Percentiles rank a stretch among this genome's conserved stretches.
Conservation (phyloP, 495 filamentous ascomycete genomes). For the Neurospora sp. region DNA sequence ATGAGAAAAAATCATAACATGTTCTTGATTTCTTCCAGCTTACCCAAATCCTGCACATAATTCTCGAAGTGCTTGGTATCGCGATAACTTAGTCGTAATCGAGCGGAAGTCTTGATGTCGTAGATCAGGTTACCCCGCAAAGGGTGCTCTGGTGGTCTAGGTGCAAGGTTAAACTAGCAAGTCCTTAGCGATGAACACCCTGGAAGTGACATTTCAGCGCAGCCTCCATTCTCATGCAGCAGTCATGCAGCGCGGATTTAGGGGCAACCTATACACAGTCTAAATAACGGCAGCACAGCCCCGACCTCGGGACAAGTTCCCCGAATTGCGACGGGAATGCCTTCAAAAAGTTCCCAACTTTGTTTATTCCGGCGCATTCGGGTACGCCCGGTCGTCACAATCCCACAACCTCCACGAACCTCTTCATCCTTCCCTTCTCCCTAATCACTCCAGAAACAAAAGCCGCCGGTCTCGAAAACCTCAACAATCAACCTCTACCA, state of each 20-base stretch:
- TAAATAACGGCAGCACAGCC: not conserved
- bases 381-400: not conserved
- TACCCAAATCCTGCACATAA: not conserved
- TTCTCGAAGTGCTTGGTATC: not conserved
- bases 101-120: not conserved
- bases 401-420: not conserved
- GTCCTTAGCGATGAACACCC: not conserved
- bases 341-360: not conserved
- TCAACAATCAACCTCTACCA: not conserved
- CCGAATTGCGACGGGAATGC: not conserved
- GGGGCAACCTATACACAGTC: not conserved
- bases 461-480: not conserved
- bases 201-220: not conserved
- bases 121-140: not conserved
- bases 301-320: not conserved
- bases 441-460: not conserved
- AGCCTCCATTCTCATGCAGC: not conserved
- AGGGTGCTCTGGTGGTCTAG: not conserved
- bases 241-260: rapidly evolving
- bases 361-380: not conserved
- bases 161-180: not conserved
- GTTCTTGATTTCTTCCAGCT: not conserved
- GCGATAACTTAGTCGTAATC: not conserved
- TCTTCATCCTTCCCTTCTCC: not conserved
- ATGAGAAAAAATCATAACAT: not conserved